These are phyloP conservation scores for Penstemon newberryi DNA, from an alignment of 257 asterid species.

Conservation along the genomic window DNA sequence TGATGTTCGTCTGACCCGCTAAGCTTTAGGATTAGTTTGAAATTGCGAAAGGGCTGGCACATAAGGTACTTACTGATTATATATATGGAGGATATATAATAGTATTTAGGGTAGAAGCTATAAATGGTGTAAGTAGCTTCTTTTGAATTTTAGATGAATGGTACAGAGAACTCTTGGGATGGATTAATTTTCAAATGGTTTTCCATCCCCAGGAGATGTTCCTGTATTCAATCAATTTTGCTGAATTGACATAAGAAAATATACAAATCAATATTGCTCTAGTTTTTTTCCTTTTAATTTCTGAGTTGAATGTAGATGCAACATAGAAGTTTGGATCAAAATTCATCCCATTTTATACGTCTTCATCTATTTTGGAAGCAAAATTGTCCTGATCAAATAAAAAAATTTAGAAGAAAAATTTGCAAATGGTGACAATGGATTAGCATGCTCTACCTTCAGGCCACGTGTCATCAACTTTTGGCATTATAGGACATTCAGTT, in stretches of 20 bases:
- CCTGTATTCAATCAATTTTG: conserved; percentile 34
- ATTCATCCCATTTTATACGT: no score
- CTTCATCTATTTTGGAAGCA: no score
- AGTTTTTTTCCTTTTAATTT: no score
- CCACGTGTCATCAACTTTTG: no score
- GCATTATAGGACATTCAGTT: no score
- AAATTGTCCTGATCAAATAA: no score
- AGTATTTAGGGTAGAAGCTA: conserved; percentile 30
- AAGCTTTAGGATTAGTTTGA: conserved; percentile 39
- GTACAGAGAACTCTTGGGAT: conserved; percentile 29
- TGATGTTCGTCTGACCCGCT: conserved; percentile 39
- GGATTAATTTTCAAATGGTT: conserved; percentile 67
- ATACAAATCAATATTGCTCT: conserved; percentile 14
- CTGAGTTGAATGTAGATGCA: neutral
- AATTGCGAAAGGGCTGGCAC: conserved; percentile 27
- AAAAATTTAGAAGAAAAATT: no score
- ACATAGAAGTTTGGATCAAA: no score
- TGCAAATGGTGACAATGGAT: no score
- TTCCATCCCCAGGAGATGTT: conserved; percentile 48
- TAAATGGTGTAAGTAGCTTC: conserved; percentile 43
- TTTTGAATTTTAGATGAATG: conserved; percentile 26
- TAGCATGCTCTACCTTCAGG: no score
- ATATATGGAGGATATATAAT: conserved; percentile 17
- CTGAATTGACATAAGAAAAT: conserved; percentile 30
- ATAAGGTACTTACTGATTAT: conserved; percentile 21